These are phyloP conservation scores for Rhinocladiella similis DNA, from an alignment of 2,329 filamentous ascomycete genomes.

Conservation along the genomic window DNA sequence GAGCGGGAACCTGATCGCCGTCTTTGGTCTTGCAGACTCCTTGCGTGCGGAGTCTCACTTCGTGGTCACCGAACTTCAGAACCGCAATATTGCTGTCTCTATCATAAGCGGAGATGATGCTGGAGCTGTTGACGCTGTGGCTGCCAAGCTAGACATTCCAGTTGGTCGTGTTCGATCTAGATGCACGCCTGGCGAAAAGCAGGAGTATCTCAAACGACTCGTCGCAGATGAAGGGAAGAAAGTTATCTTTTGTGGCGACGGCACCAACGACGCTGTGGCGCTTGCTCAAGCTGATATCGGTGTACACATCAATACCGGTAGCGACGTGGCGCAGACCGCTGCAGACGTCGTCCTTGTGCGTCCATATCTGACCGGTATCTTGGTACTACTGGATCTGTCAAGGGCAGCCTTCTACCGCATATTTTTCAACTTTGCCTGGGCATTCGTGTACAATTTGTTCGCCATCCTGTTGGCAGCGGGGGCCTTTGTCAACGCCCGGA, in stretches of 20 bases:
- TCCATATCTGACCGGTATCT: conserved; percentile 56
- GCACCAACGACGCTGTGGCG: conserved; percentile 75
- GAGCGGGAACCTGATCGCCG: conserved; percentile 41
- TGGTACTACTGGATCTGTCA: conserved; percentile 58
- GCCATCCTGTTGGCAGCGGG: conserved; percentile 68
- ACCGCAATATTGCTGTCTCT: conserved; percentile 50
- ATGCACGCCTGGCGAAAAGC: conserved; percentile 56
- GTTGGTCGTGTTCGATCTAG: conserved; percentile 44
- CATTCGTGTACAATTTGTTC: conserved; percentile 67
- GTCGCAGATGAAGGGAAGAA: conserved; percentile 1
- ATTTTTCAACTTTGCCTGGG: conserved; percentile 70
- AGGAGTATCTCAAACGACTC: conserved; percentile 39
- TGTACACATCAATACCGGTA: conserved; percentile 63
- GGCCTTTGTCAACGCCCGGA: conserved; percentile 60
- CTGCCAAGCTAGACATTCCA: conserved; percentile 43
- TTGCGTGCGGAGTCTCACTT: conserved; percentile 52
- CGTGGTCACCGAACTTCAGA: conserved; percentile 53
- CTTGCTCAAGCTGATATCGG: conserved; percentile 71
- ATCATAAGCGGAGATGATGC: conserved; percentile 60
- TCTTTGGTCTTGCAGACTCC: conserved; percentile 53
- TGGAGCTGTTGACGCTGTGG: conserved; percentile 51
- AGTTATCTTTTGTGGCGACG: conserved; percentile 69
- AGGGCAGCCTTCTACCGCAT: conserved; percentile 50
- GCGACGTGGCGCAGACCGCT: conserved; percentile 65
- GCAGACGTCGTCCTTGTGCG: conserved; percentile 71